phyloP scores from a whole-genome alignment of 2,329 filamentous ascomycete genomes.

The Alternaria metachromatica region DNA sequence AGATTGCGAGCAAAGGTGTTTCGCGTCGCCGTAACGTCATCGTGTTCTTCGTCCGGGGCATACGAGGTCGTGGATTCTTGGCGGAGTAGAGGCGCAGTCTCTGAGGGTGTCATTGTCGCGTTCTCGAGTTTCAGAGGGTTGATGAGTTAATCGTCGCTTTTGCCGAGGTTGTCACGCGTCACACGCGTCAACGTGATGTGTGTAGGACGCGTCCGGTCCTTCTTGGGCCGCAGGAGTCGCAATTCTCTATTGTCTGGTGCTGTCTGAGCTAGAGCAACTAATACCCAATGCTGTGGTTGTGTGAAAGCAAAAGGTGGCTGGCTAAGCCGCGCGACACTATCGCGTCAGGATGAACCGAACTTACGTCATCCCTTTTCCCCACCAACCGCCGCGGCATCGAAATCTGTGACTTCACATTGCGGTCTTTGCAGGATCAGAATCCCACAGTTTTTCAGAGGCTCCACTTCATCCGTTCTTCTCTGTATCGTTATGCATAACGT shows the following conservation, averaged over 20 bases:
- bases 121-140: background rate
- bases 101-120: constrained; percentile 29
- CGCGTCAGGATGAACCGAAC: constrained; percentile 7
- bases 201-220: background rate
- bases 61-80: constrained; percentile 13
- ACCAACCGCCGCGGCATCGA: background rate
- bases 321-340: background rate
- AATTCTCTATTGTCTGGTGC: background rate
- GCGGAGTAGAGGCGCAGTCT: constrained; percentile 32
- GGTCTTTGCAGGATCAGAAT: background rate
- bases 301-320: background rate
- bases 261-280: background rate
- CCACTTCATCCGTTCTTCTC: background rate
- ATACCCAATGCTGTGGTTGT: background rate
- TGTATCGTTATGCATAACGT: background rate
- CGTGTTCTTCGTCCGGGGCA: constrained; percentile 18
- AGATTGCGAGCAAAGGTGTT: constrained; percentile 45
- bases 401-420: background rate
- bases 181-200: background rate
- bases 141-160: background rate
- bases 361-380: constrained; percentile 7
- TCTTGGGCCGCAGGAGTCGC: background rate
- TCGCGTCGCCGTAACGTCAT: constrained; percentile 18
- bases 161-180: constrained; percentile 1
- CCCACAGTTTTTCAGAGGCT: background rate